phyloP scores from a whole-genome alignment of 2,329 filamentous ascomycete genomes.

The Fusarium torulosum region DNA sequence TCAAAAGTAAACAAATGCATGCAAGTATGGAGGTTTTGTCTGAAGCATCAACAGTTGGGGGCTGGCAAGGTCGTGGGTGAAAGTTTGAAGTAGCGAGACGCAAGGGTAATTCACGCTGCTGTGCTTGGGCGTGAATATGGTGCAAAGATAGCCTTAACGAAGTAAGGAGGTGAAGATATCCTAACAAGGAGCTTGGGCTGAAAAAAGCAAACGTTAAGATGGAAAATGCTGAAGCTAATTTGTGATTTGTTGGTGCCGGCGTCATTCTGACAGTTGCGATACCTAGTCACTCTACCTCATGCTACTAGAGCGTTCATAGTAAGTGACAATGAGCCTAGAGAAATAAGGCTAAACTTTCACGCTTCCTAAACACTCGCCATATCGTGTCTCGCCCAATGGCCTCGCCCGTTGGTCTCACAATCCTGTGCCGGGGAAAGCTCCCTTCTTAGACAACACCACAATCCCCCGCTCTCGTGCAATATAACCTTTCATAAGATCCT shows the following conservation, averaged over 20 bases:
- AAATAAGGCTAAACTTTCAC: constrained; percentile 17
- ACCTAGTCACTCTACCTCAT: constrained; percentile 18
- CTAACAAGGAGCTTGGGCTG: constrained; percentile 11
- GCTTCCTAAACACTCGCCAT: constrained; percentile 24
- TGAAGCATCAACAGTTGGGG: constrained; percentile 19
- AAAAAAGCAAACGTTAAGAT: constrained; percentile 34
- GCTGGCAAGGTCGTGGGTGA: constrained; percentile 26
- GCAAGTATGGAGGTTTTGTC: background rate
- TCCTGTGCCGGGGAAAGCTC: constrained; percentile 93
- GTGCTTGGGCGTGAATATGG: constrained; percentile 45
- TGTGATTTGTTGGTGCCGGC: constrained; percentile 43
- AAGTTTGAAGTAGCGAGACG: constrained; percentile 27
- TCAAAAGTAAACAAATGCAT: constrained; percentile 7
- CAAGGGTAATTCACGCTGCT: constrained; percentile 45
- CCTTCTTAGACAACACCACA: constrained; percentile 91
- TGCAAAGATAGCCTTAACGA: constrained; percentile 27
- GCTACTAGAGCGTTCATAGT: constrained; percentile 15
- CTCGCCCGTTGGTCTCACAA: constrained; percentile 55
- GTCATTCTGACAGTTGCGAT: constrained; percentile 33
- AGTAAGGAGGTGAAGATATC: constrained; percentile 13
- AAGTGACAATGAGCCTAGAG: constrained; percentile 19
- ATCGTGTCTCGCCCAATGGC: constrained; percentile 20
- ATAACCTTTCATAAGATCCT: constrained; percentile 98
- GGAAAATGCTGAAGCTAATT: constrained; percentile 17
- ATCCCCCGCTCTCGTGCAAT: constrained; percentile 91